phyloP scores from a whole-genome alignment of 2,329 filamentous ascomycete genomes.

The Penicillium sp. region DNA sequence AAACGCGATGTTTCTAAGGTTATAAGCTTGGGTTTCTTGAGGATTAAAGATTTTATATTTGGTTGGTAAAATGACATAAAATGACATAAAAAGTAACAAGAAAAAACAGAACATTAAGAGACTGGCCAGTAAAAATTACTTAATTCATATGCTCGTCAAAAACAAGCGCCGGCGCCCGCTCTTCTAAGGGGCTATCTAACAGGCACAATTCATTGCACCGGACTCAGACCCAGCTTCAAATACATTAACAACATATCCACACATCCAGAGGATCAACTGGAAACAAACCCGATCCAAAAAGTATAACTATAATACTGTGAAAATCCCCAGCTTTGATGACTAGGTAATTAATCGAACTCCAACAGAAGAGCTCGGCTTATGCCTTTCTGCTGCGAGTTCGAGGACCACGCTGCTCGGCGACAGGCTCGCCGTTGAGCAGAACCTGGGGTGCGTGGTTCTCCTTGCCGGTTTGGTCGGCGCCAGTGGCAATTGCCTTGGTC shows the following conservation, averaged over 20 bases:
- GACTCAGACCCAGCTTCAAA: constrained; percentile 7
- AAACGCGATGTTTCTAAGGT: no score
- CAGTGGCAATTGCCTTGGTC: constrained; percentile 29
- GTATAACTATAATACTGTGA: constrained; percentile 9
- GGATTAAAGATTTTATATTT: background rate
- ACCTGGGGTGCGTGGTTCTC: constrained; percentile 37
- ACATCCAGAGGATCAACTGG: constrained; percentile 2
- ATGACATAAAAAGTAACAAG: background rate
- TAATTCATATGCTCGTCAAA: constrained; percentile 10
- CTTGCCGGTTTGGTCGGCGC: constrained; percentile 25
- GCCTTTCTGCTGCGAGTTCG: constrained; percentile 29
- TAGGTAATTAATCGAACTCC: background rate
- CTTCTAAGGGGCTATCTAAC: constrained; percentile 6
- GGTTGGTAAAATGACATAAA: background rate
- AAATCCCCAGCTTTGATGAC: background rate
- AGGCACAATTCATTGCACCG: constrained; percentile 1
- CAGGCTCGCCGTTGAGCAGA: constrained; percentile 41
- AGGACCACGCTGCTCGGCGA: constrained; percentile 25
- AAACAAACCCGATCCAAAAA: background rate
- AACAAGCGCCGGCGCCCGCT: constrained; percentile 13
- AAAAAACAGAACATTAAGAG: background rate
- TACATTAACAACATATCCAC: constrained; percentile 11
- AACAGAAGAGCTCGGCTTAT: background rate
- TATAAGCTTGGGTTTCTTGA: background rate
- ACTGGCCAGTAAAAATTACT: background rate